phyloP scores from a whole-genome alignment of 352 stramenopile species.

The Pythium dissotocum region DNA sequence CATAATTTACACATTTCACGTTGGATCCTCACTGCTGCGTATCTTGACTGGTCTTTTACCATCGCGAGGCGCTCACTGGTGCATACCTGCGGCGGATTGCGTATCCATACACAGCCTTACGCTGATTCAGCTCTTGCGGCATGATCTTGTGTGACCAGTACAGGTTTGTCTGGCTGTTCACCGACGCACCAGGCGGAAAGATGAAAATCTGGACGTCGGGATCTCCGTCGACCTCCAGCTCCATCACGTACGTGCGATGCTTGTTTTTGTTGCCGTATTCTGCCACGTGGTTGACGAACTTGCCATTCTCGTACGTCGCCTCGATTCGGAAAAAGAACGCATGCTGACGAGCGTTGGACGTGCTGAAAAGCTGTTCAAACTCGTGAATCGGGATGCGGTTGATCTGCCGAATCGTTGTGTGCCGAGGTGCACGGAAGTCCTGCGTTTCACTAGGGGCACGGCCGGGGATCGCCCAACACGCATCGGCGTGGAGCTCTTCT shows the following conservation, averaged over 20 bases:
- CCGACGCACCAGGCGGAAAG: slow-evolving; percentile 68
- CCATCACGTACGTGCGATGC: slow-evolving; percentile 41
- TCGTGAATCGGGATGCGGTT: slow-evolving; percentile 40
- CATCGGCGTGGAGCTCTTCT: slow-evolving; percentile 63
- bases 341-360: slow-evolving; percentile 43
- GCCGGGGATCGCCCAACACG: slow-evolving; percentile 43
- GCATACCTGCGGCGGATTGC: slow-evolving; percentile 42
- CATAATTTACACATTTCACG: neutral
- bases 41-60: neutral
- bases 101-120: slow-evolving; percentile 67
- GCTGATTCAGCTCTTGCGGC: slow-evolving; percentile 42
- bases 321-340: slow-evolving; percentile 60
- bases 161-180: slow-evolving; percentile 75
- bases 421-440: slow-evolving; percentile 30
- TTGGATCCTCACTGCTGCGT: neutral
- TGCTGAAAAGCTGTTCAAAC: slow-evolving; percentile 44
- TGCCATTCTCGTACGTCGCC: slow-evolving; percentile 67
- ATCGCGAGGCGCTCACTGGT: neutral
- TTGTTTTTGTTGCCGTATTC: slow-evolving; percentile 74
- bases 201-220: slow-evolving; percentile 59
- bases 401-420: slow-evolving; percentile 44
- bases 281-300: slow-evolving; percentile 67
- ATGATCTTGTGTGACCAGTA: slow-evolving; percentile 65
- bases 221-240: slow-evolving; percentile 40
- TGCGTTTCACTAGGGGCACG: slow-evolving; percentile 24